Conservation (phyloP, 2,329 filamentous ascomycete species). For the Eutypella sp. region DNA sequence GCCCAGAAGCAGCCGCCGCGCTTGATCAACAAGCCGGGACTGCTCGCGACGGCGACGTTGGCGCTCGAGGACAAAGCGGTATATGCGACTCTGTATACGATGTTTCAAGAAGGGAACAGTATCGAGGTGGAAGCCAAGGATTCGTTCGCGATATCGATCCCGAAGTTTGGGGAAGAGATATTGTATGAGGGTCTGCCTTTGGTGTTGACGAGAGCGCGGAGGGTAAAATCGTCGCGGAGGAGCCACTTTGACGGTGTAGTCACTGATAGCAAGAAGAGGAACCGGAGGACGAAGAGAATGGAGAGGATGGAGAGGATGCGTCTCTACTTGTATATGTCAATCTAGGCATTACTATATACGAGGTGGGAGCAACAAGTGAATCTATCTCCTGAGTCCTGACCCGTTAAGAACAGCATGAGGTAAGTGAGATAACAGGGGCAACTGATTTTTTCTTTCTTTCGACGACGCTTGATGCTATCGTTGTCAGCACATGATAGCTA, state of each 20-base stretch:
- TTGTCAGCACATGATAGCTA: background rate
- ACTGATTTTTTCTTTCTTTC: too few relatives aligned
- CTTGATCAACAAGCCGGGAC: constrained; percentile 42
- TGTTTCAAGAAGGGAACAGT: constrained; percentile 67
- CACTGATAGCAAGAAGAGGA: background rate
- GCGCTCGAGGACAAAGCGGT: constrained; percentile 63
- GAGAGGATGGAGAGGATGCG: background rate
- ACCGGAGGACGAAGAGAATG: background rate
- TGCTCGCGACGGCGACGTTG: constrained; percentile 51
- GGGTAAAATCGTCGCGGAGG: constrained; percentile 36
- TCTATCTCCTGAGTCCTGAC: background rate
- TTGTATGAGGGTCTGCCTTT: constrained; percentile 50
- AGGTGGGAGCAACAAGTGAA: background rate
- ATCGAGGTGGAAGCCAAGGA: constrained; percentile 69
- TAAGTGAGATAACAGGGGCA: too few relatives aligned
- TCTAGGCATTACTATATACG: background rate
- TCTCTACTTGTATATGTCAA: background rate
- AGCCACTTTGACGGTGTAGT: constrained; percentile 34
- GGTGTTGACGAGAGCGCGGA: constrained; percentile 34
- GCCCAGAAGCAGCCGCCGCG: constrained; percentile 43
- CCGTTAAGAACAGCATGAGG: background rate
- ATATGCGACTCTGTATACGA: constrained; percentile 69
- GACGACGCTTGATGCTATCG: background rate
- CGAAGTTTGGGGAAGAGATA: constrained; percentile 64
- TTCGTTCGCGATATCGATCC: constrained; percentile 58